A percentile compares a stretch with the other conserved stretches of the same genome.
These are phyloP conservation scores for Prunus fruticosa DNA, from an alignment of 306 rosid genomes.

Conservation along the genomic window DNA sequence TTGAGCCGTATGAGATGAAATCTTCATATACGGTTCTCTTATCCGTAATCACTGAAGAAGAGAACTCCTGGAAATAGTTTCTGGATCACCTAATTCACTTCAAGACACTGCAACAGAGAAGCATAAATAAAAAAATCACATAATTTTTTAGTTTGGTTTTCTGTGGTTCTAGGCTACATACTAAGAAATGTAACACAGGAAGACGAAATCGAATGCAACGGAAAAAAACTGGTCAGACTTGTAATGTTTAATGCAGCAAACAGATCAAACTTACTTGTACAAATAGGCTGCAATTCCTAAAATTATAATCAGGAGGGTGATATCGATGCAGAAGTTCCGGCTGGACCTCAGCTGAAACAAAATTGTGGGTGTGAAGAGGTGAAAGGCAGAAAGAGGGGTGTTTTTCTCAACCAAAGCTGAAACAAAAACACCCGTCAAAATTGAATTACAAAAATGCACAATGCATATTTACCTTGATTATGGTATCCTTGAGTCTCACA, in stretches of 20 bases:
- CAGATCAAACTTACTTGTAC: slow-evolving; percentile 34
- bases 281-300: slow-evolving; percentile 45
- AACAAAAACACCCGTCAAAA: not conserved
- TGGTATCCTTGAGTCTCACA: slow-evolving; percentile 42
- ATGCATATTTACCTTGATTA: slow-evolving; percentile 19
- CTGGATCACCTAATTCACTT: slow-evolving; percentile 23
- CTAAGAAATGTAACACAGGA: not conserved
- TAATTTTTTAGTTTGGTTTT: too few species aligned
- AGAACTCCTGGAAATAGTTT: not conserved
- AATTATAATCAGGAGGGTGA: slow-evolving; percentile 29
- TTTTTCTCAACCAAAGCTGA: not conserved
- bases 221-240: not conserved
- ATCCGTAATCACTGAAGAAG: not conserved
- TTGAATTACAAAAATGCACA: not conserved
- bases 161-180: not conserved
- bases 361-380: not conserved
- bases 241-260: not conserved
- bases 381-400: not conserved
- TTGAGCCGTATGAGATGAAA: not conserved
- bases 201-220: not conserved
- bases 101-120: slow-evolving; percentile 24
- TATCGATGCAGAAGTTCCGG: slow-evolving; percentile 41
- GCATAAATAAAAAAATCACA: not conserved
- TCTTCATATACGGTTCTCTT: not conserved
- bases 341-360: slow-evolving; percentile 40